A percentile compares a stretch with the other conserved stretches of the same genome.
These are phyloP conservation scores for Aspergillus transmontanensis DNA, from an alignment of 2,329 filamentous ascomycete species.

Conservation along the genomic window DNA sequence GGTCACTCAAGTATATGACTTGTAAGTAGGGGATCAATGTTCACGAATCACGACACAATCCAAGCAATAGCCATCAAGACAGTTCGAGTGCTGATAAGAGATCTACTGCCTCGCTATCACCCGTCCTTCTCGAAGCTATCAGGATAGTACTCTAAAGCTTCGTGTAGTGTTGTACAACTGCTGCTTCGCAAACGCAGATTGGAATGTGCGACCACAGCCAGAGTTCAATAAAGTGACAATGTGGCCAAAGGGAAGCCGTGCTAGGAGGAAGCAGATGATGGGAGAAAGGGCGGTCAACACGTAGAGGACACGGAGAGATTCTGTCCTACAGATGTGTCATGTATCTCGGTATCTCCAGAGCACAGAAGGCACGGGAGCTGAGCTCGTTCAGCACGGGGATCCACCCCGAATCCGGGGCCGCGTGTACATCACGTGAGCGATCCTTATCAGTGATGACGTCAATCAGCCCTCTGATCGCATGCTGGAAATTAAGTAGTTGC, in stretches of 20 bases:
- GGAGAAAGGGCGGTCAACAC: conserved; percentile 1
- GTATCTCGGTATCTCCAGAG: conserved; percentile 1
- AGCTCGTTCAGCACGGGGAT: conserved; percentile 7
- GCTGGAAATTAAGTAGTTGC: neutral
- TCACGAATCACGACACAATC: neutral
- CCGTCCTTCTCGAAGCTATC: neutral
- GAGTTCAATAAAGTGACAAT: neutral
- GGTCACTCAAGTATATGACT: neutral
- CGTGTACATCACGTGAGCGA: conserved; percentile 16
- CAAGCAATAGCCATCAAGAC: neutral
- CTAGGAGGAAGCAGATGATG: neutral
- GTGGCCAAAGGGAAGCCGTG: neutral
- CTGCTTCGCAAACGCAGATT: neutral
- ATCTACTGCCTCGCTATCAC: neutral
- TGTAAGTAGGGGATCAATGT: neutral
- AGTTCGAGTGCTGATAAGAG: neutral
- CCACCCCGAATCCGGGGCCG: conserved; percentile 17
- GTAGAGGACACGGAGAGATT: neutral
- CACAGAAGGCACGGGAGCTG: conserved; percentile 7
- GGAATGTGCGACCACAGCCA: neutral
- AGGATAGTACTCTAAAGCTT: neutral
- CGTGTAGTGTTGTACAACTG: neutral
- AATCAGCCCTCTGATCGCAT: neutral
- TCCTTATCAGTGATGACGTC: conserved; percentile 11
- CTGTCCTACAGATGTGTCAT: conserved; percentile 7